A percentile compares a stretch with the other conserved stretches of the same genome.
Evolutionary conservation across 331 rosid genomes (phyloP).

Genomic region (Prunus yedoensis): DNA sequence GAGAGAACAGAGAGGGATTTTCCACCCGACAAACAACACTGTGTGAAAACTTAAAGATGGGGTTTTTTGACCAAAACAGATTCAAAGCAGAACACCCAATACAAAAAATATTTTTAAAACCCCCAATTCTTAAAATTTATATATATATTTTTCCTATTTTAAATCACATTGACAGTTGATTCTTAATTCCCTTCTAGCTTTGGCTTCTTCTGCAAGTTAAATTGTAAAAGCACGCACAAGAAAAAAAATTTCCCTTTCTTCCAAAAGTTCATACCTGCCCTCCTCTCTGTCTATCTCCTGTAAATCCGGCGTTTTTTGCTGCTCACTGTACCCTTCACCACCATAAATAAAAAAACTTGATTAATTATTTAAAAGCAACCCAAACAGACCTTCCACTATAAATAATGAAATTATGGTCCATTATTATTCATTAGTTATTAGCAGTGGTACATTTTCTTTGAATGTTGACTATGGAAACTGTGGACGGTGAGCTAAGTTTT

Average conservation of each 20-base stretch:
- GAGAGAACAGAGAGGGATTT: slow-evolving; percentile 34
- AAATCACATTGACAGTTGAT: slow-evolving; percentile 7
- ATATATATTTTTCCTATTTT: neutral
- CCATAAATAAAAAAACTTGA: neutral
- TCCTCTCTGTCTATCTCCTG: slow-evolving; percentile 30
- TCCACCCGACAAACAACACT: slow-evolving; percentile 77
- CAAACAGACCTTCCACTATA: neutral
- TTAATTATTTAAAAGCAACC: neutral
- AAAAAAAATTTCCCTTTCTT: slow-evolving; percentile 14
- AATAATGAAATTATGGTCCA: slow-evolving; percentile 5
- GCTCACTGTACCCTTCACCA: slow-evolving; percentile 4
- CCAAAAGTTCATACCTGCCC: slow-evolving; percentile 29
- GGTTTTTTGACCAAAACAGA: slow-evolving; percentile 47
- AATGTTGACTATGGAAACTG: slow-evolving; percentile 15
- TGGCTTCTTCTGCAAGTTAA: slow-evolving; percentile 51
- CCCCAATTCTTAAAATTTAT: neutral
- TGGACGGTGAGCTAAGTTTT: slow-evolving; percentile 12
- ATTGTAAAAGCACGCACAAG: slow-evolving; percentile 23
- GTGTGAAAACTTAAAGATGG: slow-evolving; percentile 53
- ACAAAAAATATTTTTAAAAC: neutral
- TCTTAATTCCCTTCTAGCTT: slow-evolving; percentile 3
- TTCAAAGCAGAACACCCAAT: slow-evolving; percentile 24
- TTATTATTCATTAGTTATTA: neutral
- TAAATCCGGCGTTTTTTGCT: too few species aligned
- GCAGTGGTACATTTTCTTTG: neutral